Base-by-base conservation (phyloP, 176 grass and related monocot species). In the Echinochloa phyllopogon region DNA sequence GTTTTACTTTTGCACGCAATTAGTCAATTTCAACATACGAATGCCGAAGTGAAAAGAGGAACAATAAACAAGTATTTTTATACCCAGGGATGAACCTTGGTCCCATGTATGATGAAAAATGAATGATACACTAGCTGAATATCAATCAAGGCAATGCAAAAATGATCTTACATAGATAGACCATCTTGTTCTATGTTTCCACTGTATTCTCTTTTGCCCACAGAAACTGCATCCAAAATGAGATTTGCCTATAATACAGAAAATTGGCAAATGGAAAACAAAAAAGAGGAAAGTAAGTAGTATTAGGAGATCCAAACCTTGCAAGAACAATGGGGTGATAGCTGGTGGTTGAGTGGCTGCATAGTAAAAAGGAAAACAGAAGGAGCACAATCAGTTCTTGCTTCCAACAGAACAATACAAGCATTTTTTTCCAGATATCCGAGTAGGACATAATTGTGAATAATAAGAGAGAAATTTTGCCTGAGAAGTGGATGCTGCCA, bases 401-500 rank as follows among this genome's bases (percentile, higher is more conserved):
- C 49, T 67, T 62, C 77, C 41, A 14, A 65, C 74, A 37, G n/a
- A 69, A 73, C 4, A 83, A 14, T 58, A 44, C 25, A 17, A 2
- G 9, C 2, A 21, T 51, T 36, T 41, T 66, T 71, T 8, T 52
- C 21, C 8, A 55, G 18, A 39, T 64, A 48, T 61, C 13, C 15
- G 1, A n/a, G 39, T 12, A 27, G 13, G 39, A 74, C 20, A 47
- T 12, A 71, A 23, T n/a, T 47, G 55, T 0, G 24, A 21, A 64
- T 57, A 27, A 58, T 8, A 25, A 53, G 50, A 69, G 3, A 36
- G 3, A 18, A 15, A 40, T 40, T 5, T 56, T 49, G 50, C 88
- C 88, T 73, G 88, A 73, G 73, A 90, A 21, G 8, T 58, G 57
- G 88, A 90, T 90, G 73, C 84, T 78, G 57, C 88, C 88, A 65